Evolutionary conservation across 2,329 filamentous ascomycete genomes (phyloP).

Genomic region (Niveomyces coronatus): DNA sequence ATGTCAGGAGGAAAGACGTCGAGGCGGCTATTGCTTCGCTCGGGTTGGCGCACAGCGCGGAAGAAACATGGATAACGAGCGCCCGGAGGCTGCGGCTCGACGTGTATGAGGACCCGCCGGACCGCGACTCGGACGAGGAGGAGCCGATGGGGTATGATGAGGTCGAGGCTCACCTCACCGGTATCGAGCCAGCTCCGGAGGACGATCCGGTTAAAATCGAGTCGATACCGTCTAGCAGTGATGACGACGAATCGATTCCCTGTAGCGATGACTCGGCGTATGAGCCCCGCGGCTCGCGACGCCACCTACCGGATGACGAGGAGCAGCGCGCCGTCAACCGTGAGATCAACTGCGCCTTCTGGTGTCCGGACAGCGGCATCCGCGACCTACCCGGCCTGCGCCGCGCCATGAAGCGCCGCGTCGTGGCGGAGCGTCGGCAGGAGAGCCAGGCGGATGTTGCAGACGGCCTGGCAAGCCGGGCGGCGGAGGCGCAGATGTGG

Average conservation of each 20-base stretch:
- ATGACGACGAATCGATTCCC: not conserved
- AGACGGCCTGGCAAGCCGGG: conserved; percentile 29
- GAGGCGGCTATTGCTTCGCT: conserved; percentile 38
- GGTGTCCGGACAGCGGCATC: conserved; percentile 30
- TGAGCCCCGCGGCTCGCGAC: conserved; percentile 11
- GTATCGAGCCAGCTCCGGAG: conserved; percentile 8
- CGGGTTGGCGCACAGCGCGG: conserved; percentile 27
- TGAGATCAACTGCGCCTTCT: conserved; percentile 33
- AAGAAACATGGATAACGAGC: conserved; percentile 36
- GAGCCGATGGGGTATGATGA: conserved; percentile 31
- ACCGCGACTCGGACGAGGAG: conserved; percentile 15
- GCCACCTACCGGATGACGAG: conserved; percentile 11
- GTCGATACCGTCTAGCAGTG: not conserved
- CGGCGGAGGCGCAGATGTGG: conserved; percentile 38
- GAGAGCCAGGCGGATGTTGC: conserved; percentile 33
- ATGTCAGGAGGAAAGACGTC: conserved; percentile 36
- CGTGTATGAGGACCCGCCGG: conserved; percentile 29
- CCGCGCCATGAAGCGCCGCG: conserved; percentile 25
- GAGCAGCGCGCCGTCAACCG: conserved; percentile 21
- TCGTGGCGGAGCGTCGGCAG: conserved; percentile 30
- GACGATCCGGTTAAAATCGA: not conserved
- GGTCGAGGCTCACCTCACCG: conserved; percentile 29
- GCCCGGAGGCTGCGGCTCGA: conserved; percentile 40
- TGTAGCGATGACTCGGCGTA: conserved; percentile 5
- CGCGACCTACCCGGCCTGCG: conserved; percentile 27